Base-by-base conservation (phyloP, 2,329 filamentous ascomycete species). In the Phialocephala sp. region DNA sequence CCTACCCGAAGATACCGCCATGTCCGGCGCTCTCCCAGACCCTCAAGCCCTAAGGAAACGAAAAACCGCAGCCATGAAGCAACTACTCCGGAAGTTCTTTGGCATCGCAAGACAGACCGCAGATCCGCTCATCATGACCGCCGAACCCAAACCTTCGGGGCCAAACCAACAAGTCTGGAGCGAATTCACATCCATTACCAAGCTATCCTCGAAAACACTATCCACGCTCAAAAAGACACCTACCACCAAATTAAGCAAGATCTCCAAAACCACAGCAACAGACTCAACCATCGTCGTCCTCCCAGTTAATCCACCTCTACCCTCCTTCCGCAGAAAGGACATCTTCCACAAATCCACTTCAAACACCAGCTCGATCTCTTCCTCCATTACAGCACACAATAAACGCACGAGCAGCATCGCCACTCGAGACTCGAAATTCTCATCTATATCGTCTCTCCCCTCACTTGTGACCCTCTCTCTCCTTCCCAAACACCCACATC, bases 361-460 rank as follows among this genome's bases (percentile, higher is more conserved):
- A 35, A 54, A 22, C 18, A 18, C 50, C 27, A 35, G 56, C 41
- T 66, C 64, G 9, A 62, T 59, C 22, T 63, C 62, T 56, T 63
- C 60, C 45, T 66, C 64, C 11, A 57, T 60, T 2, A 22, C 45
- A 50, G n/a, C 45, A 6, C 41, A 43, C 15, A 50, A n/a, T n/a
- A 50, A 50, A 14, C 45, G 45, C 1, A 20, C 45, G 6, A 50
- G 45, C 45, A 50, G n/a, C 20, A n/a, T 24, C n/a, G n/a, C 45
- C 18, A 50, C 20, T 8, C 63, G 63, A n/a, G 64, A 66, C 35
- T 66, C 64, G 12, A 63, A 63, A 52, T 66, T 66, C 60, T 63
- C 60, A 36, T 66, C 64, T 4, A 60, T 60, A 0, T 43, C 43
- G 24, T 66, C 64, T 12, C 45, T 63, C 1, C 37, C 55, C 12